Base-by-base conservation (phyloP, 805 yeast species). In the Starmerella powellii region DNA sequence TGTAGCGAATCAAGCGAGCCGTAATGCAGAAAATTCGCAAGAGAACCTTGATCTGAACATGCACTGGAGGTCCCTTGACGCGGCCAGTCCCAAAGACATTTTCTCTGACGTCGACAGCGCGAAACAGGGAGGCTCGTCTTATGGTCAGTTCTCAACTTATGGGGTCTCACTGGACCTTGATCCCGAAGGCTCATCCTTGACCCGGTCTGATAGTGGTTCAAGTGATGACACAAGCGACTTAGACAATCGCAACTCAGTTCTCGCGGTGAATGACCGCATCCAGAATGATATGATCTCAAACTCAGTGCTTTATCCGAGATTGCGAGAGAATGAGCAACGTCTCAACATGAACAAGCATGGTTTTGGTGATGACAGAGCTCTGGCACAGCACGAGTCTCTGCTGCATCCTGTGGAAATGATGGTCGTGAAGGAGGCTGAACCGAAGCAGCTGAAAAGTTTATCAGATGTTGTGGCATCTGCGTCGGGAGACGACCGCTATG, bases 401-500 rank as follows among this genome's bases (percentile, higher is more conserved):
- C n/a, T n/a, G n/a, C n/a, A n/a, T n/a, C n/a, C n/a, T n/a, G 26
- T 6, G 5, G 41, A 24, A 5, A 6, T 20, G 26, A 3, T 21
- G 40, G 40, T 16, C 21, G 30, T 23, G 4, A 23, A 34, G 17
- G 39, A 35, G n/a, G 31, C 27, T 3, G 33, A 3, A 11, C 17
- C 29, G 19, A 26, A 26, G 8, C 13, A 24, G 20, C n/a, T 34
- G 10, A 6, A 16, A 3, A 17, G 37, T 5, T 21, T 21, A 2
- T 34, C 27, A 1, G 40, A 42, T n/a, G 40, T 35, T 8, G 37
- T 38, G 11, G 37, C 16, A 8, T 13, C 41, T 12, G 35, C 31
- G 11, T 15, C 19, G 11, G 38, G 34, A 17, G 50, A 49, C 34
- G 34, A 31, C 2, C 49, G 52, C 26, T 57, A 45, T 35, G 42